Evolutionary conservation across 352 stramenopile species (phyloP).

Genomic region (Aphanomyces stellatus): DNA sequence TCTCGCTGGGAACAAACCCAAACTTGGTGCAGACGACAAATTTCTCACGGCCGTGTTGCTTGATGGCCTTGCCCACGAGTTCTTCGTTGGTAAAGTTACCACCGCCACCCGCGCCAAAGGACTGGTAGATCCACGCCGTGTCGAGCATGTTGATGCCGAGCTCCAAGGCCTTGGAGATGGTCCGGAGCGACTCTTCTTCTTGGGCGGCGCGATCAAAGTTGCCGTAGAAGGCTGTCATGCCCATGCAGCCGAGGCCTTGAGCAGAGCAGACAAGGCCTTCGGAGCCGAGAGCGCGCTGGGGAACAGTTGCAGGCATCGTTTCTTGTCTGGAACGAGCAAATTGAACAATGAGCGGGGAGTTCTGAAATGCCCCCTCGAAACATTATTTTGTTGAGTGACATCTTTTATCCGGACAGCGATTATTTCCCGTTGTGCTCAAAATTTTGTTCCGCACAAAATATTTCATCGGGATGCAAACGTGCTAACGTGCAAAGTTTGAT

Average conservation of each 20-base stretch:
- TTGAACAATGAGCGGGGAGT: not conserved
- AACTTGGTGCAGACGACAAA: slow-evolving; percentile 64
- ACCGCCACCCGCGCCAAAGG: slow-evolving; percentile 28
- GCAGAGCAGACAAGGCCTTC: not conserved
- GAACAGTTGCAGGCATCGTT: too few relatives aligned
- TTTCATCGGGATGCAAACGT: too few relatives aligned
- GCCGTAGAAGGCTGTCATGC: slow-evolving; percentile 15
- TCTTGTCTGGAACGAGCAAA: too few relatives aligned
- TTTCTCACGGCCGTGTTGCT: slow-evolving; percentile 45
- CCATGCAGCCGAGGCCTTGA: slow-evolving; percentile 2
- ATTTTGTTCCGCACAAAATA: too few relatives aligned
- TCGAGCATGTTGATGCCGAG: slow-evolving; percentile 62
- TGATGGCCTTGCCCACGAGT: slow-evolving; percentile 40
- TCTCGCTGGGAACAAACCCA: slow-evolving; percentile 34
- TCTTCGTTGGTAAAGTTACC: slow-evolving; percentile 48
- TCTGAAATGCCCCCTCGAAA: too few relatives aligned
- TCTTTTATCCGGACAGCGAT: too few relatives aligned
- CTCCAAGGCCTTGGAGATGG: slow-evolving; percentile 21
- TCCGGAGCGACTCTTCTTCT: not conserved
- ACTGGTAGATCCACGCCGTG: slow-evolving; percentile 44
- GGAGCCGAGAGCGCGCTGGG: not conserved
- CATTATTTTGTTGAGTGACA: too few relatives aligned
- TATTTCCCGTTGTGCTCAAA: too few relatives aligned
- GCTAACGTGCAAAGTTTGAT: too few relatives aligned
- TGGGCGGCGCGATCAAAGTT: slow-evolving; percentile 4